Conservation (phyloP, 768 basidiomycete species). For the Leccinum disarticulatum region DNA sequence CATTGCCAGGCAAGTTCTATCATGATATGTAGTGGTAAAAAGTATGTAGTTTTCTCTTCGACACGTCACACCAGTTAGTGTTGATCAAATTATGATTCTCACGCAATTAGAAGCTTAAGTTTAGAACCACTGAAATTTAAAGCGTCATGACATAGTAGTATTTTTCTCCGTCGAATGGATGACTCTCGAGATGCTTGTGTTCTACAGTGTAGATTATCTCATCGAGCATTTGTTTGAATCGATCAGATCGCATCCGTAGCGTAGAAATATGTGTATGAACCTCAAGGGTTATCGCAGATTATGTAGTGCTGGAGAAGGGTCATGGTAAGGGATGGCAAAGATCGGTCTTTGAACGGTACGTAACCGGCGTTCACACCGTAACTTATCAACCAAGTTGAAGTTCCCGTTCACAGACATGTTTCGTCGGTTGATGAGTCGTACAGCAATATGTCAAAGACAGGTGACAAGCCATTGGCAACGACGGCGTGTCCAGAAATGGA, state of each 20-base stretch:
- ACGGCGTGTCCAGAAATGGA: too few species aligned
- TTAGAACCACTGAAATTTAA: not conserved
- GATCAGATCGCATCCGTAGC: not conserved
- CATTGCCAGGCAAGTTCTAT: not conserved
- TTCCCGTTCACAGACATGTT: too few species aligned
- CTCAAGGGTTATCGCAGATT: not conserved
- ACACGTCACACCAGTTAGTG: too few species aligned
- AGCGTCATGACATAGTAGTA: not conserved
- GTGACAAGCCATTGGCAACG: too few species aligned
- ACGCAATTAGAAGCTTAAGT: not conserved
- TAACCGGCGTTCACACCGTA: not conserved
- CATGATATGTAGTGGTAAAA: not conserved
- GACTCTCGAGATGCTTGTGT: not conserved
- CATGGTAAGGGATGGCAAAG: not conserved
- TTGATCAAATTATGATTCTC: not conserved
- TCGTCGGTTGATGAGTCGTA: too few species aligned
- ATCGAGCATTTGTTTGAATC: not conserved
- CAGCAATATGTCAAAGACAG: too few species aligned
- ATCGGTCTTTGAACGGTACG: not conserved
- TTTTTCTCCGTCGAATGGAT: not conserved
- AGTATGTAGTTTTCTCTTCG: not conserved
- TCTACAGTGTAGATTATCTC: not conserved
- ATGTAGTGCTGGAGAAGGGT: not conserved
- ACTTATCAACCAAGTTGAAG: not conserved
- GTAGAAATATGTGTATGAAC: not conserved